Evolutionary conservation across 768 basidiomycete genomes (phyloP).

Genomic region (Podaxis sp.): DNA sequence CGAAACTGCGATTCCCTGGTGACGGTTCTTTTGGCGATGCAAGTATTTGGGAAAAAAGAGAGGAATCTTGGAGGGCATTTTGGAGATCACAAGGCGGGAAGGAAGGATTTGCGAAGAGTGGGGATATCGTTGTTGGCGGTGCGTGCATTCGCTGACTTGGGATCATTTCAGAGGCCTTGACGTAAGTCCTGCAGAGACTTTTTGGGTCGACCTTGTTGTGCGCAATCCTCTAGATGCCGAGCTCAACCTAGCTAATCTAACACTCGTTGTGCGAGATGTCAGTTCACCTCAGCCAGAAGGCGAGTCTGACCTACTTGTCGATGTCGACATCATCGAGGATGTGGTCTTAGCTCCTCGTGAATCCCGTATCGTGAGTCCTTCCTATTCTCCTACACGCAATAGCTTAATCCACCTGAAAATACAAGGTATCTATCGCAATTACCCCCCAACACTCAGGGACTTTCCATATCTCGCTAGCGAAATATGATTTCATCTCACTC

Average conservation of each 20-base stretch:
- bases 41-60: slow-evolving; percentile 60
- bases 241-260: slow-evolving; percentile 64
- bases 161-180: not conserved
- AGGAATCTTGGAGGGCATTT: slow-evolving; percentile 64
- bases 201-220: slow-evolving; percentile 74
- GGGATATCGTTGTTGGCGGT: slow-evolving; percentile 69
- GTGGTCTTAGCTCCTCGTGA: slow-evolving; percentile 64
- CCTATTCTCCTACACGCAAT: not conserved
- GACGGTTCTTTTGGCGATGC: slow-evolving; percentile 44
- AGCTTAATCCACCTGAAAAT: not conserved
- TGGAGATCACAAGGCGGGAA: slow-evolving; percentile 55
- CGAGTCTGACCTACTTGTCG: slow-evolving; percentile 40
- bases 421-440: slow-evolving; percentile 63
- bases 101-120: slow-evolving; percentile 51
- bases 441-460: slow-evolving; percentile 50
- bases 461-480: slow-evolving; percentile 55
- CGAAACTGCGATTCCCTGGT: slow-evolving; percentile 55
- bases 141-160: slow-evolving; percentile 15
- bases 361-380: slow-evolving; percentile 54
- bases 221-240: slow-evolving; percentile 75
- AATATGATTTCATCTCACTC: slow-evolving; percentile 72
- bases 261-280: slow-evolving; percentile 49
- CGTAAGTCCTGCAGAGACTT: slow-evolving; percentile 48
- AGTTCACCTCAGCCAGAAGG: slow-evolving; percentile 27
- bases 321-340: slow-evolving; percentile 62